phyloP scores from a whole-genome alignment of 78 protist genomes.

The Dictyostelium capitatum region DNA sequence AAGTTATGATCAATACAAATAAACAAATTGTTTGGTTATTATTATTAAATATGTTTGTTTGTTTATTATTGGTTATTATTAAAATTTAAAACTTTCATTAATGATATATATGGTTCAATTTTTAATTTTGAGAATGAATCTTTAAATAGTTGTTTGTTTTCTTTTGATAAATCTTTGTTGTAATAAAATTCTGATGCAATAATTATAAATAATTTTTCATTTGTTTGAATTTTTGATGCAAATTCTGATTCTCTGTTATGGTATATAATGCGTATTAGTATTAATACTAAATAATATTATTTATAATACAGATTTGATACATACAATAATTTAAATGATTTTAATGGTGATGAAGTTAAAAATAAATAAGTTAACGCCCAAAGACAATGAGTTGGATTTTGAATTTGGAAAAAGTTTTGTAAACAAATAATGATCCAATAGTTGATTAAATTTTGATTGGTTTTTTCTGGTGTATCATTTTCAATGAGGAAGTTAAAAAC shows the following conservation, averaged over 20 bases:
- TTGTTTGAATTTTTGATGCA: conserved; percentile 65
- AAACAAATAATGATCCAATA: conserved; percentile 75
- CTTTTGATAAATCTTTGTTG: conserved; percentile 32
- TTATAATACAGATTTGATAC: neutral
- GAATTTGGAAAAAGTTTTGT: conserved; percentile 81
- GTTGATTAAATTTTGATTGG: conserved; percentile 46
- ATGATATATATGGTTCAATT: conserved; percentile 30
- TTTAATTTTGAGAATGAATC: conserved; percentile 44
- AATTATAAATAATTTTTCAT: conserved; percentile 55
- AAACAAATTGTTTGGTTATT: too few species aligned
- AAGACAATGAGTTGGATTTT: conserved; percentile 62
- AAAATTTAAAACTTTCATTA: conserved; percentile 22
- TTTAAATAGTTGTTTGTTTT: conserved; percentile 35
- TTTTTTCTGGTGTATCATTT: neutral
- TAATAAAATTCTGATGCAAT: conserved; percentile 62
- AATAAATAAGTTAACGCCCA: conserved; percentile 76
- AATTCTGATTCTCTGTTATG: conserved; percentile 27
- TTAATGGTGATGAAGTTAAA: conserved; percentile 46
- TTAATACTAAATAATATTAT: neutral
- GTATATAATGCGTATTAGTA: neutral
- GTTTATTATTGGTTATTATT: neutral
- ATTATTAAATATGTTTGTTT: neutral
- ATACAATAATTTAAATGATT: conserved; percentile 59
- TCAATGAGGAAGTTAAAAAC: conserved; percentile 60
- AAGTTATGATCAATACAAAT: too few species aligned